Evolutionary conservation across 176 grass and related monocot species (phyloP), one percentile per base, ranked within the genome.

Genomic region (Musa schizocarpa): DNA sequence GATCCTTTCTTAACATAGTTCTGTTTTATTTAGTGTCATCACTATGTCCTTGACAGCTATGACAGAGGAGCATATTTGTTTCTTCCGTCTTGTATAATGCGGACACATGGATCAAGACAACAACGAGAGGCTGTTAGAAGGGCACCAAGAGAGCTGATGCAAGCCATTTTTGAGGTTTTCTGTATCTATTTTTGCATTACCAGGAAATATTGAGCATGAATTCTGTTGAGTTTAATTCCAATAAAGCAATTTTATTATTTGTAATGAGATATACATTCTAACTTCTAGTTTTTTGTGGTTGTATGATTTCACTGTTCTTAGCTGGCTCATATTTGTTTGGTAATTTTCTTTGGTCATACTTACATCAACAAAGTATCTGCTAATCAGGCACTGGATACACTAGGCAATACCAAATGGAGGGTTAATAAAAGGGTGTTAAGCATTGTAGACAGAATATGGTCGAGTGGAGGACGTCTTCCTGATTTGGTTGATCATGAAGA

Each of bases 391-490:
- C 82, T 96, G 78, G 81, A 98, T 90, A 98, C 84, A 53, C 88
- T 98, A 79, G 95, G 94, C 19, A 91, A 84, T 74, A 93, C 90
- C 23, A 98, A 93, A 76, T 98, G 95, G 95, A 93, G 86, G 70
- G 77, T 98, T 61, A 98, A 98, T 81, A 93, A 91, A 89, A 87
- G 78, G 56, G 90, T 98, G 79, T 88, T 98, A 73, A 85, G 79
- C 88, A 82, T 98, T 75, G 69, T 98, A 53, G 95, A 98, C 24
- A 98, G 90, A 87, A 89, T 98, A 73, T 98, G 95, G 95, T 98
- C 83, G 12, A 91, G 88, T 77, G 95, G 95, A 74, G 95, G 90
- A 26, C 51, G 84, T 51, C 88, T 98, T 76, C 90, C 81, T 72
- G 86, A 91, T 69, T 85, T 98, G 82, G 95, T 93, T 85, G 95